These are phyloP conservation scores for Metarhizium anisopliae DNA, from an alignment of 2,329 filamentous ascomycete species.

Conservation along the genomic window DNA sequence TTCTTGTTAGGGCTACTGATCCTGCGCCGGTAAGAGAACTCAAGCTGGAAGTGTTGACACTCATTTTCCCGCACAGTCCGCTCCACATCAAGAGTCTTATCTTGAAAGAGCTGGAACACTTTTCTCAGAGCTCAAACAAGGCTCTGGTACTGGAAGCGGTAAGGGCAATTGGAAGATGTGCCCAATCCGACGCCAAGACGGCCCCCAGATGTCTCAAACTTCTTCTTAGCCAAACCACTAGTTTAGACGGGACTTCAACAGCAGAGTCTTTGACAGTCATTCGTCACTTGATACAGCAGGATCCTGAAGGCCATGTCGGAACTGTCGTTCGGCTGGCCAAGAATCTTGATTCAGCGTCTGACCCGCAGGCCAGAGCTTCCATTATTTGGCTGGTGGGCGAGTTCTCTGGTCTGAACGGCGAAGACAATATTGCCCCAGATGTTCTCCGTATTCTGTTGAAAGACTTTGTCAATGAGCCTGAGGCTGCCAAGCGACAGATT, in stretches of 20 bases:
- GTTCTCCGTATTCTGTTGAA: slow-evolving; percentile 82
- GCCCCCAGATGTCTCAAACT: slow-evolving; percentile 74
- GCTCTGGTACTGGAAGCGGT: slow-evolving; percentile 81
- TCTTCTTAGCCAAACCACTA: slow-evolving; percentile 79
- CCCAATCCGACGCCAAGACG: slow-evolving; percentile 63
- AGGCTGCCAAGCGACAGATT: slow-evolving; percentile 84
- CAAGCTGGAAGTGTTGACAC: slow-evolving; percentile 82
- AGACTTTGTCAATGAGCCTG: slow-evolving; percentile 74
- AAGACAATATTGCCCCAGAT: slow-evolving; percentile 87
- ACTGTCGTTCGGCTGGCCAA: slow-evolving; percentile 86
- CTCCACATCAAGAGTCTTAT: slow-evolving; percentile 74
- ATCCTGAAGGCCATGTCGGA: slow-evolving; percentile 68
- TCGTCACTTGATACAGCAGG: slow-evolving; percentile 87
- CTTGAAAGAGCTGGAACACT: slow-evolving; percentile 88
- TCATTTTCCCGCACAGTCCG: slow-evolving; percentile 80
- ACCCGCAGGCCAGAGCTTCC: slow-evolving; percentile 80
- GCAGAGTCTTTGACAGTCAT: slow-evolving; percentile 93
- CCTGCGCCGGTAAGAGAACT: slow-evolving; percentile 76
- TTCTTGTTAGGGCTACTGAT: slow-evolving; percentile 75
- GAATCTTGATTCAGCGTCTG: slow-evolving; percentile 80
- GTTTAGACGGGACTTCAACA: slow-evolving; percentile 76
- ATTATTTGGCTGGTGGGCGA: slow-evolving; percentile 98
- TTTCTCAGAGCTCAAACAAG: slow-evolving; percentile 65
- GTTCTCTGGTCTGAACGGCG: slow-evolving; percentile 69
- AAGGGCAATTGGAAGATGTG: slow-evolving; percentile 85